Base-by-base conservation (phyloP, 2,329 filamentous ascomycete genomes). In the Coleophoma eucalyptorum region DNA sequence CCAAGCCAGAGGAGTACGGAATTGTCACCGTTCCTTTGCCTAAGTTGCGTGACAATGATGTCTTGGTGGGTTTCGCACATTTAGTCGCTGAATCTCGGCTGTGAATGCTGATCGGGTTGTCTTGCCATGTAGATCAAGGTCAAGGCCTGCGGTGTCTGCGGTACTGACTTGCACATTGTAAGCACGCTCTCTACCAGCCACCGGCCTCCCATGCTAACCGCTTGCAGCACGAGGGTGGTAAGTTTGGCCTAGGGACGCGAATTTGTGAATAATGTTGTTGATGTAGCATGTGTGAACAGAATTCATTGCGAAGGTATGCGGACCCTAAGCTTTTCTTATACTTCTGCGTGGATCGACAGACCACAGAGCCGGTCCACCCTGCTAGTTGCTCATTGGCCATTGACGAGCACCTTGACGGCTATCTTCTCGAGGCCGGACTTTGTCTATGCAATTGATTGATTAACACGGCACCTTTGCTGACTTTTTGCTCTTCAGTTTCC, bases 61-160 rank as follows among this genome's bases (percentile, higher is more conserved):
- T 44, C 18, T 44, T 44, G 42, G 42, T 44, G n/a, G n/a, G 42
- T 15, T 32, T 16, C 42, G 4, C 21, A 16, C 42, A 73, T 26
- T 26, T 5, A 26, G 26, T 26, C 26, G 5, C 26, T 5, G 81
- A 21, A 77, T 81, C 52, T 81, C 85, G 67, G 72, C 84, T n/a
- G 33, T 16, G 48, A 58, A 60, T 52, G 64, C 55, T 62, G 58
- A 50, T 53, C 59, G 40, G 56, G 57, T 43, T 60, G 61, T 7
- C 10, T 8, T 26, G 26, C 10, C 42, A 54, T 60, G 49, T 61
- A 77, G 72, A 69, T 86, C 68, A 83, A 86, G 69, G 83, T 87
- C 62, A 85, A 86, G 69, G 83, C 80, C 50, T 84, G 80, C 58
- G 81, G 81, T 72, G 80, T 84, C 55, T 84, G 81, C 58, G 78